Conservation (phyloP, 805 yeast species). For the Metschnikowia cubensis region DNA sequence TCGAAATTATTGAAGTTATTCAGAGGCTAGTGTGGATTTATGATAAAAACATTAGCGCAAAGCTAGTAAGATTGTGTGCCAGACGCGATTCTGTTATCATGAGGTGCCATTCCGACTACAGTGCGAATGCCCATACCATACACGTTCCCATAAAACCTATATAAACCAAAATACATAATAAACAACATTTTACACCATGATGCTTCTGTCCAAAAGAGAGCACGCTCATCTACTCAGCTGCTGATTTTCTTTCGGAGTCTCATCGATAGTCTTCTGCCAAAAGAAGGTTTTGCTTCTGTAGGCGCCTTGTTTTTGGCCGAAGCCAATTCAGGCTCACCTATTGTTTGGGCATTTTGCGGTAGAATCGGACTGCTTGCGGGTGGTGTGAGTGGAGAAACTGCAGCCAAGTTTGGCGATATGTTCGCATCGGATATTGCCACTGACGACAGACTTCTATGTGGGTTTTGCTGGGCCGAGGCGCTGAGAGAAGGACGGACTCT, state of each 20-base stretch:
- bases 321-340: background rate
- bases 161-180: background rate
- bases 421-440: background rate
- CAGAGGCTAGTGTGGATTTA: background rate
- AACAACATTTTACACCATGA: too few relatives aligned
- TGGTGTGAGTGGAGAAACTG: constrained; percentile 5
- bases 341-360: background rate
- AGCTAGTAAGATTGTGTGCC: background rate
- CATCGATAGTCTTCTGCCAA: constrained; percentile 9
- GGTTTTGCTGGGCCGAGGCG: background rate
- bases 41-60: background rate
- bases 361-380: constrained; percentile 2
- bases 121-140: background rate
- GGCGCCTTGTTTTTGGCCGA: background rate
- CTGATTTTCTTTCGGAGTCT: constrained; percentile 4
- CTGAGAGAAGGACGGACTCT: background rate
- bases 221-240: background rate
- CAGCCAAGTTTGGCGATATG: background rate
- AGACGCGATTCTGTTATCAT: background rate
- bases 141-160: background rate
- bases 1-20: background rate
- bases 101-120: background rate
- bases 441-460: background rate
- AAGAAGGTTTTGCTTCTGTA: constrained; percentile 1
- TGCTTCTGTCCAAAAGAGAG: background rate